These are phyloP conservation scores for Gynostemma pentaphyllum DNA, from an alignment of 306 rosid genomes.

Conservation along the genomic window DNA sequence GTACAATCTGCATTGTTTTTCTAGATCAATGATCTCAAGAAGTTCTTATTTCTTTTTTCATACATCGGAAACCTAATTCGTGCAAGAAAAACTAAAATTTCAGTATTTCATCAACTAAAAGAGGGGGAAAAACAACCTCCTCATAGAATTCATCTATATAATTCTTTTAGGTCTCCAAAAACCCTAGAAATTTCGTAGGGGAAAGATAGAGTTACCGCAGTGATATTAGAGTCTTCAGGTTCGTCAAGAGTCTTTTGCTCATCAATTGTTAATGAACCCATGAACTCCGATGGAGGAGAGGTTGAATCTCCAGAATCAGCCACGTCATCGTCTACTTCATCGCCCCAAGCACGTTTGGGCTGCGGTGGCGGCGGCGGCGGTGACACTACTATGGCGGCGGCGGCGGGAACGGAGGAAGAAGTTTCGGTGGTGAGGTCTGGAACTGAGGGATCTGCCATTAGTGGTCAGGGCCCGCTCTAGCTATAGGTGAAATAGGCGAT, in stretches of 20 bases:
- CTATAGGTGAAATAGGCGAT: too few species aligned
- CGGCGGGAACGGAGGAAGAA: not conserved
- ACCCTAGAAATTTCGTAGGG: too few species aligned
- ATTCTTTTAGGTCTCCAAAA: not conserved
- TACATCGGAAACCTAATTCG: not conserved
- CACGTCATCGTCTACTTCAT: slow-evolving; percentile 8
- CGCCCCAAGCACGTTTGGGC: slow-evolving; percentile 15
- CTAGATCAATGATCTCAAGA: not conserved
- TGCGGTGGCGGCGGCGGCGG: not conserved
- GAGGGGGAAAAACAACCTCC: not conserved
- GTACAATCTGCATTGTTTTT: not conserved
- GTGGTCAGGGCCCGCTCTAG: too few species aligned
- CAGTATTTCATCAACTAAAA: not conserved
- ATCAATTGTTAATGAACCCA: slow-evolving; percentile 32
- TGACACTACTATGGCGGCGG: too few species aligned
- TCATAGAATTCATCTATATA: not conserved
- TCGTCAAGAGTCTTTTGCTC: slow-evolving; percentile 55
- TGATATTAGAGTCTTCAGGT: slow-evolving; percentile 62
- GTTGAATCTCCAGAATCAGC: slow-evolving; percentile 9
- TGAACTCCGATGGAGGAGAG: slow-evolving; percentile 1
- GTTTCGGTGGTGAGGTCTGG: not conserved
- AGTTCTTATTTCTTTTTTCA: not conserved
- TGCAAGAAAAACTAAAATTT: not conserved
- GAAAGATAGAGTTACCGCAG: slow-evolving; percentile 32
- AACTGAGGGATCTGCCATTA: not conserved